Percentiles rank a stretch among this genome's conserved stretches.
Evolutionary conservation across 306 rosid species (phyloP).

Genomic region (Castanea sativa): DNA sequence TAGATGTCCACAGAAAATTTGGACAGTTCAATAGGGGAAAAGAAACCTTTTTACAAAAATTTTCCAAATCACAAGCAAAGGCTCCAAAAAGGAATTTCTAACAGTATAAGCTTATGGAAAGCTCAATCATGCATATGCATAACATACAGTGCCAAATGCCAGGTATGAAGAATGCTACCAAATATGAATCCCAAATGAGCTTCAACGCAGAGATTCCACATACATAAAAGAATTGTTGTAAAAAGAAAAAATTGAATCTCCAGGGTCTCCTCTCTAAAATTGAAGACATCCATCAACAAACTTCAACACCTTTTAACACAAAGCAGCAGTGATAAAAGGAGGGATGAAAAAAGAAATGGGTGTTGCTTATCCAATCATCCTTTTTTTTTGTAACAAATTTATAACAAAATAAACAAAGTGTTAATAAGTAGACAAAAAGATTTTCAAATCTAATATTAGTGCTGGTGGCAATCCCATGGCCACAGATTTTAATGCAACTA

Average conservation of each 20-base stretch:
- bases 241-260: not conserved
- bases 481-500: not conserved
- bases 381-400: not conserved
- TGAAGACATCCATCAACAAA: not conserved
- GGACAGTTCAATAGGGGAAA: not conserved
- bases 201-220: not conserved
- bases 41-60: not conserved
- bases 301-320: not conserved
- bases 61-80: not conserved
- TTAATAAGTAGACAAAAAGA: not conserved
- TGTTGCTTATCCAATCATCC: not conserved
- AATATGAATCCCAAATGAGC: not conserved
- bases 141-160: too few species aligned
- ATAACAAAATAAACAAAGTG: not conserved
- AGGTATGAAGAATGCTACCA: not conserved
- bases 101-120: not conserved
- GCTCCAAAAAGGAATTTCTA: not conserved
- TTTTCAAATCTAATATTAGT: not conserved
- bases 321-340: not conserved
- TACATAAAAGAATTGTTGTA: not conserved
- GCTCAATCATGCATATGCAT: not conserved
- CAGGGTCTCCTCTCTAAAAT: not conserved
- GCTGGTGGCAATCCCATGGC: not conserved
- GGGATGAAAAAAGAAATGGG: not conserved
- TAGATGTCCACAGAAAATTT: not conserved